Base-by-base conservation (phyloP, 345 rosid species). In the Pistacia atlantica region DNA sequence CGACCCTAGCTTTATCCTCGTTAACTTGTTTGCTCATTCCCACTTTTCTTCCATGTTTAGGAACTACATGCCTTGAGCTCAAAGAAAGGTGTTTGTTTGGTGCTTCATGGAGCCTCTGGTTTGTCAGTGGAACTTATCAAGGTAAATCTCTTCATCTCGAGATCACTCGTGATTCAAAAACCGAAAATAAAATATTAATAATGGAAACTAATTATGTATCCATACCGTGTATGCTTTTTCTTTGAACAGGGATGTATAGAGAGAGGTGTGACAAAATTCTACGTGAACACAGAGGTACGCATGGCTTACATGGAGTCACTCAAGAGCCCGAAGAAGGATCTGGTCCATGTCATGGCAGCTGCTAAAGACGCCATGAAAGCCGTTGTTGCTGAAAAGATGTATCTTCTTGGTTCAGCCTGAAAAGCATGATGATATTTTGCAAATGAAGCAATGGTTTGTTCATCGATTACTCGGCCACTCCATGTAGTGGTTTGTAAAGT, bases 81-180 rank as follows among this genome's bases (percentile, higher is more conserved):
- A 2, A 93, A 87, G 92, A 95, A 89, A 74, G 91, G 94, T 17
- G 94, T 93, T 65, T 78, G 86, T 70, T 88, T 95, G 81, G 98
- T 95, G 64, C 92, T 95, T 63, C 99, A 93, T n/a, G 98, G 98
- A 78, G 99, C 99, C 75, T 95, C 99, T 10, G 99, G 98, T 72
- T 80, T 95, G 85, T 79, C 97, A 4, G 71, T 78, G 72, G 88
- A 87, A 52, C 90, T 95, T 67, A 80, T 93, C 78, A 84, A 95
- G 96, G 98, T 95, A 78, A 37, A 14, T 59, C 59, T 48, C 22
- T 71, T 72, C 55, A 17, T 22, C 69, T 54, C 28, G 28, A 58
- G 16, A 69, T 22, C 68, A 12, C 72, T 38, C 35, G 6, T 49
- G 11, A 37, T 10, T 2, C 33, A 33, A 11, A 11, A 63, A 25